Percentiles rank a stretch among this genome's conserved stretches.
Evolutionary conservation across 2,329 filamentous ascomycete species (phyloP).

Genomic region (Fonsecaea erecta): DNA sequence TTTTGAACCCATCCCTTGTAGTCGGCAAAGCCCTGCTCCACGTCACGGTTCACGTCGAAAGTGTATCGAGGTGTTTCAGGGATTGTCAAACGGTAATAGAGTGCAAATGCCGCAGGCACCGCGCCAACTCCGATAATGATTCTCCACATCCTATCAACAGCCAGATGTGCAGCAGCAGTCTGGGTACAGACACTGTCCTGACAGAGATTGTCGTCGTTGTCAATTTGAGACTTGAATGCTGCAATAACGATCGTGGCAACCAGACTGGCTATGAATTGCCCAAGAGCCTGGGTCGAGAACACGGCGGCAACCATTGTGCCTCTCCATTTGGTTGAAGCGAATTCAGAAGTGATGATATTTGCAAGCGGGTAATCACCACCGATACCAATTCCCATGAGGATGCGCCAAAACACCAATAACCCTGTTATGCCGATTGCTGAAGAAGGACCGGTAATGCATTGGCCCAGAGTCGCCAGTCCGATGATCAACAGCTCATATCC

Average conservation of each 20-base stretch:
- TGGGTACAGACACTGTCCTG: slow-evolving; percentile 59
- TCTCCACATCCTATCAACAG: slow-evolving; percentile 87
- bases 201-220: slow-evolving; percentile 63
- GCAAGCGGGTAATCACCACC: slow-evolving; percentile 83
- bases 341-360: slow-evolving; percentile 80
- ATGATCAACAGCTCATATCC: slow-evolving; percentile 79
- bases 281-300: slow-evolving; percentile 84
- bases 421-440: slow-evolving; percentile 61
- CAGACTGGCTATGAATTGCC: slow-evolving; percentile 76
- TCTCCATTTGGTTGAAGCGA: slow-evolving; percentile 81
- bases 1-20: slow-evolving; percentile 62
- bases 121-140: slow-evolving; percentile 78
- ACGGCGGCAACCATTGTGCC: slow-evolving; percentile 86
- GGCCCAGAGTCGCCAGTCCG: slow-evolving; percentile 75
- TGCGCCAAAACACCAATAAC: slow-evolving; percentile 75
- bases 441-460: slow-evolving; percentile 68
- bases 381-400: slow-evolving; percentile 54
- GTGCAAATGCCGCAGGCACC: slow-evolving; percentile 77
- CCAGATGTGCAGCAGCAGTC: slow-evolving; percentile 65
- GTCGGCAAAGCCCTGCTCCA: slow-evolving; percentile 73
- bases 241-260: slow-evolving; percentile 69
- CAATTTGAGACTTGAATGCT: slow-evolving; percentile 63
- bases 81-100: slow-evolving; percentile 85
- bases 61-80: slow-evolving; percentile 88
- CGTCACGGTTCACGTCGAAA: slow-evolving; percentile 76